Percentiles rank a stretch among this genome's conserved stretches.
These are phyloP conservation scores for Lachancea nothofagi DNA, from an alignment of 805 yeast genomes.

Conservation along the genomic window DNA sequence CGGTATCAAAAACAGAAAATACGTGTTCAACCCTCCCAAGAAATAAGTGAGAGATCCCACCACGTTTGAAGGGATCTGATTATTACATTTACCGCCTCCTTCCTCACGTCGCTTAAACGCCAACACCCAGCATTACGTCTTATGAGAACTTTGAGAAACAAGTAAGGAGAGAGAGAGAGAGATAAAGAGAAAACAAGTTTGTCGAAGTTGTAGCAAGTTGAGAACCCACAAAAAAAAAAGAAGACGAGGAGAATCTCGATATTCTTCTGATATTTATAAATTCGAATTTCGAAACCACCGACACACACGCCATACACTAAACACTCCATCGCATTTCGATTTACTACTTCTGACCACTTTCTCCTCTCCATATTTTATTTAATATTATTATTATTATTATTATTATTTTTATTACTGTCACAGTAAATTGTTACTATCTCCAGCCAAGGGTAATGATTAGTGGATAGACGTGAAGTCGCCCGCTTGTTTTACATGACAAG, in stretches of 20 bases:
- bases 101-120: neutral
- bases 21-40: conserved; percentile 88
- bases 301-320: conserved; percentile 2
- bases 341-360: conserved; percentile 2
- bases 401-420: too few species aligned
- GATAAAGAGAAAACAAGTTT: conserved; percentile 2
- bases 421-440: too few species aligned
- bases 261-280: conserved; percentile 1
- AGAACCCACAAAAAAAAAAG: neutral
- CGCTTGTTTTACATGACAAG: too few species aligned
- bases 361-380: conserved; percentile 2
- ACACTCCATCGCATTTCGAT: conserved; percentile 4
- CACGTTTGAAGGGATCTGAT: neutral
- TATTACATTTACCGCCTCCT: too few species aligned
- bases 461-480: too few species aligned
- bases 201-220: neutral
- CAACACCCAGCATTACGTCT: conserved; percentile 5
- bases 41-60: conserved; percentile 34
- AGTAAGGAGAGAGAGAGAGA: conserved; percentile 6
- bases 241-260: neutral
- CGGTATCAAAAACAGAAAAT: conserved; percentile 90
- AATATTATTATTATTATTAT: neutral
- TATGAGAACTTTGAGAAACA: conserved; percentile 4
- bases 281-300: conserved; percentile 1
- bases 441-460: neutral